Base-by-base conservation (phyloP, 495 filamentous ascomycete genomes). In the Penicillium cinerascens region DNA sequence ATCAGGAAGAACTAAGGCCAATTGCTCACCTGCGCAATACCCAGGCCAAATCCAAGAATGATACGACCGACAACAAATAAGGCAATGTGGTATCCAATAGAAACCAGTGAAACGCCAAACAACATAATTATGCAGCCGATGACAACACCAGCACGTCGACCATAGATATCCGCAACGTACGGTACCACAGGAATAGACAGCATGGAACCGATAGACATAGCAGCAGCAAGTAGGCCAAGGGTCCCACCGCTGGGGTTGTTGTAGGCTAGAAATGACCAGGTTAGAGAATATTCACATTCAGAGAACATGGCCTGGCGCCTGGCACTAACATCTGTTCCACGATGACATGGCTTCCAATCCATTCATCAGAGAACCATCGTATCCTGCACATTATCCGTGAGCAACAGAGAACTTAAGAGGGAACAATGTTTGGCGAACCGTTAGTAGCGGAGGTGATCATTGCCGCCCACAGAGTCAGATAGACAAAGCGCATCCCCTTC, bases 191-290 rank as follows among this genome's bases (percentile, higher is more conserved):
- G 85, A 43, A 87, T 82, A 22, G 83, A 83, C 37, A 70, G 72
- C 54, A 88, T 74, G 48, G 76, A 81, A 51, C 85, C 85, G 50
- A 87, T 80, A 56, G 83, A 81, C 76, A 87, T 84, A 60, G 87
- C 76, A n/a, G 82, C 81, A 45, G 76, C 80, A 9, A 89, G 78
- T 36, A 88, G 76, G 65, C 85, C 85, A 21, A 84, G 77, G 47
- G 70, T 67, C 1, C 74, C 68, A 4, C 78, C 78, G 15, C 57
- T 39, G 0, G 85, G 85, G 54, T 82, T 47, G 23, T 71, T 59
- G 53, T 72, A 73, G 47, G 68, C 70, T 58, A 26, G 2, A 45
- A 7, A 4, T 4, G 3, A 9, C 5, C 15, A 33, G 2, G 11
- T 33, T 33, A 33, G 29, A 33, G 13, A 1, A 33, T 13, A 10